These are phyloP conservation scores for Solanum sejunctum DNA, from an alignment of 257 asterid species.

Conservation along the genomic window DNA sequence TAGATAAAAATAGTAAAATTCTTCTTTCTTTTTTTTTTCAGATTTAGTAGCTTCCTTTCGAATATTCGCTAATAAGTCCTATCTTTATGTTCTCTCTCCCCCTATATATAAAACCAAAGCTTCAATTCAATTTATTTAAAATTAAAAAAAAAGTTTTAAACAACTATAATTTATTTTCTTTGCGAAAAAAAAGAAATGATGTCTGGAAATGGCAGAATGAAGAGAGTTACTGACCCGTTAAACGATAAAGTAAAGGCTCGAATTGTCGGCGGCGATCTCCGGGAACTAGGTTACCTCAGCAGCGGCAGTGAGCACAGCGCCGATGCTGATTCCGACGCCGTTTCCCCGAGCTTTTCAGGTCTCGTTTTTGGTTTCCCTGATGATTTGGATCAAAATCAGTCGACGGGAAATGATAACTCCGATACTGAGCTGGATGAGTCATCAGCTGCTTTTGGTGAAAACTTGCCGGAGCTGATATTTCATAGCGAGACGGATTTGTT, in stretches of 20 bases:
- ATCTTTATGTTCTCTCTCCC: not conserved
- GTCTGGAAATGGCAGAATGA: slow-evolving; percentile 18
- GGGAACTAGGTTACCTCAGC: slow-evolving; percentile 33
- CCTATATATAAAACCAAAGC: slow-evolving; percentile 2
- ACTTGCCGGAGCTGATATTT: slow-evolving; percentile 10
- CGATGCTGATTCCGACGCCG: slow-evolving; percentile 22
- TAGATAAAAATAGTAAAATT: not conserved
- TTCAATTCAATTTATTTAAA: not conserved
- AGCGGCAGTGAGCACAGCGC: slow-evolving; percentile 82
- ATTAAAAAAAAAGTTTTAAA: not conserved
- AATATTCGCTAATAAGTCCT: not conserved
- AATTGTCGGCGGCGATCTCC: slow-evolving; percentile 28
- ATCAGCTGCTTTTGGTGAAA: slow-evolving; percentile 4
- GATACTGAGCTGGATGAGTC: slow-evolving; percentile 22
- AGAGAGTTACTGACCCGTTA: slow-evolving; percentile 47
- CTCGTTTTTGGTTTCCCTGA: slow-evolving; percentile 29
- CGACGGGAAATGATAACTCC: slow-evolving; percentile 9
- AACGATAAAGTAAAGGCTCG: slow-evolving; percentile 33
- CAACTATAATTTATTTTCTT: not conserved
- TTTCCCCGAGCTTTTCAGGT: slow-evolving; percentile 34
- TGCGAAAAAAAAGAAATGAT: slow-evolving; percentile 5
- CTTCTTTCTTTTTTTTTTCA: not conserved
- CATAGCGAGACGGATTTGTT: slow-evolving; percentile 29
- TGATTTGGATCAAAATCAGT: slow-evolving; percentile 4
- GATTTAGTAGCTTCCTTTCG: not conserved